Evolutionary conservation across 495 filamentous ascomycete species (phyloP).

Genomic region (Aspergillus panamensis): DNA sequence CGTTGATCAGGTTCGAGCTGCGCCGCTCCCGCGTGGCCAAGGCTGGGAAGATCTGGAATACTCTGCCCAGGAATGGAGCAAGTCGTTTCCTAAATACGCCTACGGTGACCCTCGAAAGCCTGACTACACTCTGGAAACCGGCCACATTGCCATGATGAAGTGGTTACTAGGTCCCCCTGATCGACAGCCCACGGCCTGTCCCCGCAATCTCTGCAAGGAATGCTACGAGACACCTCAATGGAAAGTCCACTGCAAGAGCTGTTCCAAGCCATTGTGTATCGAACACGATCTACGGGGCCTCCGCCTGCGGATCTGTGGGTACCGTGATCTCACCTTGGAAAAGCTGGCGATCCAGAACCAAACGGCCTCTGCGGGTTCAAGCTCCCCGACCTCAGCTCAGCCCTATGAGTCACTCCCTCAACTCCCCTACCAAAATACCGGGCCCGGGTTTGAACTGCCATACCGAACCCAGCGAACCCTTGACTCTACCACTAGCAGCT

Average conservation of each 20-base stretch:
- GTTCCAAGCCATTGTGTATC: slow-evolving; percentile 56
- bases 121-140: slow-evolving; percentile 41
- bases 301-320: slow-evolving; percentile 58
- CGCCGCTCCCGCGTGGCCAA: slow-evolving; percentile 51
- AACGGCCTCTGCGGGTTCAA: slow-evolving; percentile 12
- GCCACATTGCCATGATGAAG: slow-evolving; percentile 51
- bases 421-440: not conserved
- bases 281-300: slow-evolving; percentile 61
- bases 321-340: slow-evolving; percentile 53
- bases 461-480: slow-evolving; percentile 32
- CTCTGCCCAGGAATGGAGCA: slow-evolving; percentile 43
- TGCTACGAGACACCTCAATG: slow-evolving; percentile 56
- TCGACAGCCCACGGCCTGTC: slow-evolving; percentile 48
- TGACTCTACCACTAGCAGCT: slow-evolving; percentile 42
- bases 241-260: slow-evolving; percentile 57
- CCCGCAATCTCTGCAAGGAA: slow-evolving; percentile 57
- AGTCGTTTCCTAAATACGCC: slow-evolving; percentile 43
- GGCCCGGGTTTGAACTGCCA: slow-evolving; percentile 30
- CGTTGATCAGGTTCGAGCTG: slow-evolving; percentile 54
- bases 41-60: slow-evolving; percentile 56
- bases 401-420: slow-evolving; percentile 14
- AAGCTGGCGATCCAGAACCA: slow-evolving; percentile 41
- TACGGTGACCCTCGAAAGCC: slow-evolving; percentile 43
- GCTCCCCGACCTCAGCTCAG: slow-evolving; percentile 6
- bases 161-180: slow-evolving; percentile 47